These are phyloP conservation scores for Penicillium herquei DNA, from an alignment of 495 filamentous ascomycete genomes.

Conservation along the genomic window DNA sequence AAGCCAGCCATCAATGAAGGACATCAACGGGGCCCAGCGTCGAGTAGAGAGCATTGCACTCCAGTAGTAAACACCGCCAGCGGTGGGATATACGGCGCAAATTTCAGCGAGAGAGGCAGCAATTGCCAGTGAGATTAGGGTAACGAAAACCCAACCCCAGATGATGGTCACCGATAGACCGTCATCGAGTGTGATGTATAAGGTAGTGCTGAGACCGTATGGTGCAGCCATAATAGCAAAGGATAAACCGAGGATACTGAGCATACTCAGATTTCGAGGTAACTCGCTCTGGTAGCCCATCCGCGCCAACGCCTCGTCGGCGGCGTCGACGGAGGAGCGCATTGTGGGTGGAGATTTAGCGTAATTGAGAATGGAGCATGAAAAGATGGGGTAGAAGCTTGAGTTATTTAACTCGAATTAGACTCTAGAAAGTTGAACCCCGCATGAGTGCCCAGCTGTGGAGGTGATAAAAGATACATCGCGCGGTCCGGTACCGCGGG, in stretches of 20 bases:
- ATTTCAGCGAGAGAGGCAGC: constrained; percentile 77
- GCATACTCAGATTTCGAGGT: constrained; percentile 60
- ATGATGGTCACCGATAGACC: constrained; percentile 65
- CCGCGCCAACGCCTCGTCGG: constrained; percentile 55
- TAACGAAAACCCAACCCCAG: constrained; percentile 70
- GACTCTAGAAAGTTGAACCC: constrained; percentile 14
- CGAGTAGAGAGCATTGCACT: constrained; percentile 59
- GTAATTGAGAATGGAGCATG: neutral
- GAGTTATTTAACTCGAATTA: constrained; percentile 10
- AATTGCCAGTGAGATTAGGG: constrained; percentile 67
- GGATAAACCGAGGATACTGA: constrained; percentile 61
- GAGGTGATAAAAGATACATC: constrained; percentile 13
- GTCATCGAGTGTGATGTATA: constrained; percentile 65
- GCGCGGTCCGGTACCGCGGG: constrained; percentile 31
- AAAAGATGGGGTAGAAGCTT: constrained; percentile 5
- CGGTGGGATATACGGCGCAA: constrained; percentile 69
- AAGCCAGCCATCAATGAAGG: constrained; percentile 73
- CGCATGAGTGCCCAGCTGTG: constrained; percentile 14
- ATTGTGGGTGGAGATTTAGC: constrained; percentile 10
- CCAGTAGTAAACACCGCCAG: constrained; percentile 73
- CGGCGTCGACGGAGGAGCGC: constrained; percentile 31
- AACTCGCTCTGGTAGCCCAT: constrained; percentile 66
- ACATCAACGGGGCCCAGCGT: constrained; percentile 61
- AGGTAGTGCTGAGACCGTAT: constrained; percentile 67
- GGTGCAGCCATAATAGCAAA: constrained; percentile 62